Evolutionary conservation across 78 protist species (phyloP).

Genomic region (Speleostelium caveatum): DNA sequence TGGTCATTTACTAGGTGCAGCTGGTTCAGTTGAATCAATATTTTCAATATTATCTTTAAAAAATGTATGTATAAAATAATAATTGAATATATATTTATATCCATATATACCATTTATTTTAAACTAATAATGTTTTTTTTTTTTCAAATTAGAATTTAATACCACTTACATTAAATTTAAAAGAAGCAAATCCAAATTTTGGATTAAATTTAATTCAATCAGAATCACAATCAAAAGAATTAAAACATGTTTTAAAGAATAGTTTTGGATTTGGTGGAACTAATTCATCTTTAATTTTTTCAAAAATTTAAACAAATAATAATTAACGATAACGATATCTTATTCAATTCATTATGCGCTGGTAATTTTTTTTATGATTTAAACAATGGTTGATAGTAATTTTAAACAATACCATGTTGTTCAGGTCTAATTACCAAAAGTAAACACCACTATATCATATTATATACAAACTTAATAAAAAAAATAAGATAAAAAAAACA

Average conservation of each 20-base stretch:
- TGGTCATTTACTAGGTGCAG: constrained; percentile 98
- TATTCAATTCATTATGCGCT: too few relatives aligned
- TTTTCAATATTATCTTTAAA: constrained; percentile 83
- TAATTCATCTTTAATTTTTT: constrained; percentile 85
- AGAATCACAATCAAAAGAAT: constrained; percentile 4
- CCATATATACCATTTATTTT: not conserved
- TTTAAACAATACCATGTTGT: too few relatives aligned
- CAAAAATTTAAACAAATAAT: too few relatives aligned
- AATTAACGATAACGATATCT: too few relatives aligned
- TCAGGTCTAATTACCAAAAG: too few relatives aligned
- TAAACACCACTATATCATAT: too few relatives aligned
- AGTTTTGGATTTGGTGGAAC: constrained; percentile 98
- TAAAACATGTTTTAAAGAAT: constrained; percentile 85
- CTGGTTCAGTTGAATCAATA: constrained; percentile 96
- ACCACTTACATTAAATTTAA: constrained; percentile 85
- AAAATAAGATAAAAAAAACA: too few relatives aligned
- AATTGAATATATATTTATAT: not conserved
- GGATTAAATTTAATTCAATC: constrained; percentile 31
- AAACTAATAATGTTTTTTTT: too few relatives aligned
- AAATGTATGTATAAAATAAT: constrained; percentile 29
- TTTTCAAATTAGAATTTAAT: too few relatives aligned
- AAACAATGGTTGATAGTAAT: too few relatives aligned
- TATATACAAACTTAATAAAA: too few relatives aligned
- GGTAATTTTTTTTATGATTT: too few relatives aligned
- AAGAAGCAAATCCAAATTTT: constrained; percentile 9